phyloP scores from a whole-genome alignment of 192 early-diverging fungal genomes.

The Lobosporangium transversale region DNA sequence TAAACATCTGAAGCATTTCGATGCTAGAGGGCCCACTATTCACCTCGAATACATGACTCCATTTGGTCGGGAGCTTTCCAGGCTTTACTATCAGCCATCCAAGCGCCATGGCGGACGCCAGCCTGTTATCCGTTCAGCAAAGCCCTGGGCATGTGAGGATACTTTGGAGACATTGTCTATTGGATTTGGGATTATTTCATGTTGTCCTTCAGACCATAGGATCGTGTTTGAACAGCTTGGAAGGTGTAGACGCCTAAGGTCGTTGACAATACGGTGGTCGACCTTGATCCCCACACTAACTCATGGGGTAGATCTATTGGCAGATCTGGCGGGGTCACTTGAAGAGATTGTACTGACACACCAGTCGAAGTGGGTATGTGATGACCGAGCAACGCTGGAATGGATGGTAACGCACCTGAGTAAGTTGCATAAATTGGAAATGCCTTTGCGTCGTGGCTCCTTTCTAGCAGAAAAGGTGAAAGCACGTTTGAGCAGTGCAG shows the following conservation, averaged over 20 bases:
- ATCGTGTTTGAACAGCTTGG: constrained; percentile 13
- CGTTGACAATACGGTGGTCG: background rate
- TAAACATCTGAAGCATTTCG: background rate
- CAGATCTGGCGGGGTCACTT: background rate
- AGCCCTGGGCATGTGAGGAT: constrained; percentile 8
- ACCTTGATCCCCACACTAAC: constrained; percentile 1
- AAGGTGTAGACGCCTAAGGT: constrained; percentile 2
- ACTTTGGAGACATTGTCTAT: background rate
- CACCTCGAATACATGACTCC: background rate
- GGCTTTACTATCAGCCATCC: background rate
- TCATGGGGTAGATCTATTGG: background rate
- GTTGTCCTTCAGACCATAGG: background rate
- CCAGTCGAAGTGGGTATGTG: background rate
- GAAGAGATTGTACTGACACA: background rate
- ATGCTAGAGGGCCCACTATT: background rate
- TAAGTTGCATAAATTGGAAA: background rate
- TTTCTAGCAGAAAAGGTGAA: background rate
- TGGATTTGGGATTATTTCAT: background rate
- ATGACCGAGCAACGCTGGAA: constrained; percentile 3
- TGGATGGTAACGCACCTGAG: constrained; percentile 1
- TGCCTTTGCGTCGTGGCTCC: background rate
- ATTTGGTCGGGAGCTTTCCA: background rate
- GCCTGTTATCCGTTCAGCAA: background rate
- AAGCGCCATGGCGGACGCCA: background rate
- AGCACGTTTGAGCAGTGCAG: no score